These are phyloP conservation scores for Trametes versicolor DNA, from an alignment of 1,284 basidiomycete species.

Conservation along the genomic window DNA sequence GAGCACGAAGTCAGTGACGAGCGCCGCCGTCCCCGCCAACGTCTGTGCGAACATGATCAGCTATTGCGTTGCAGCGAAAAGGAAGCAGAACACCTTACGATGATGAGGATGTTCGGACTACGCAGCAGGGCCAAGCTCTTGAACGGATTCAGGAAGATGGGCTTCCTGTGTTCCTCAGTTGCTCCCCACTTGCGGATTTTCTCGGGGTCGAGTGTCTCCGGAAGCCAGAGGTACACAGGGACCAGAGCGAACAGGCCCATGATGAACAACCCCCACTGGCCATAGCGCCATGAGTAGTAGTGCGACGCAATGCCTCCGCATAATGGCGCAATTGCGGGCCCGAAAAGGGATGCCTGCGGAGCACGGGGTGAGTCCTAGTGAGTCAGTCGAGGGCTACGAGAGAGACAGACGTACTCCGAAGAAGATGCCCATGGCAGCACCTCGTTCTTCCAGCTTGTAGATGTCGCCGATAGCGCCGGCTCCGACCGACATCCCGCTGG, in stretches of 20 bases:
- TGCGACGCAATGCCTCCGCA: constrained; percentile 56
- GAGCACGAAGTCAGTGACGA: constrained; percentile 58
- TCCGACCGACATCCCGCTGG: constrained; percentile 55
- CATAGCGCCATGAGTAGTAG: constrained; percentile 75
- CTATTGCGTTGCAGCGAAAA: neutral
- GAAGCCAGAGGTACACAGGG: constrained; percentile 54
- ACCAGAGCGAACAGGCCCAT: constrained; percentile 56
- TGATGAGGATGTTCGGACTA: constrained; percentile 64
- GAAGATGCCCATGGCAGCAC: constrained; percentile 57
- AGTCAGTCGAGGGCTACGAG: neutral
- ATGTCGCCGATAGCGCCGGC: constrained; percentile 62
- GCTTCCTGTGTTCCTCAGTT: constrained; percentile 39
- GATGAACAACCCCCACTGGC: constrained; percentile 64
- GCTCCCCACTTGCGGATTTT: constrained; percentile 47
- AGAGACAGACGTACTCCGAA: constrained; percentile 49
- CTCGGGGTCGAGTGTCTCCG: constrained; percentile 65
- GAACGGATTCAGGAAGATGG: constrained; percentile 70
- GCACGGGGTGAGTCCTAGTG: neutral
- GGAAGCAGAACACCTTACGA: constrained; percentile 52
- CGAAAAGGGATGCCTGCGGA: constrained; percentile 45
- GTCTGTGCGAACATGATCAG: constrained; percentile 44
- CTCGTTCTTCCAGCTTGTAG: constrained; percentile 56
- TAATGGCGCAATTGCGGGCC: constrained; percentile 48
- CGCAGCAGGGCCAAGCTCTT: constrained; percentile 59
- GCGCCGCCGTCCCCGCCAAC: constrained; percentile 48